Evolutionary conservation across 495 filamentous ascomycete species (phyloP).

Genomic region (Aspergillus incahuasiensis): DNA sequence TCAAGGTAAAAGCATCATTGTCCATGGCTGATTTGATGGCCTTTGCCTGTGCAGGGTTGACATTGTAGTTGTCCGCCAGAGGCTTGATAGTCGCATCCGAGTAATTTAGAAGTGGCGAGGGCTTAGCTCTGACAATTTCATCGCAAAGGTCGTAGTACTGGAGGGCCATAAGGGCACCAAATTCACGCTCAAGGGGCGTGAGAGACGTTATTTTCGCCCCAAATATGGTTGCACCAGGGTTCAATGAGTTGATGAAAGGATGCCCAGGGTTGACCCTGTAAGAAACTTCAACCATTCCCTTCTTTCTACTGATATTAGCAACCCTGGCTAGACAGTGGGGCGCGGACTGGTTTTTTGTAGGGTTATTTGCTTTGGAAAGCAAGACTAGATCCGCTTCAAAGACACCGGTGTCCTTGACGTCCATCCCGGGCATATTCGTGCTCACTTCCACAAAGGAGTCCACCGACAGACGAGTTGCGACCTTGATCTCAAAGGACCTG

Average conservation of each 20-base stretch:
- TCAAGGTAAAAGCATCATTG: constrained; percentile 92
- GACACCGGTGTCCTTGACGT: constrained; percentile 65
- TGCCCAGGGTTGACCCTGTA: constrained; percentile 70
- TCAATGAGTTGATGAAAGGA: constrained; percentile 46
- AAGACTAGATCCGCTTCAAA: constrained; percentile 86
- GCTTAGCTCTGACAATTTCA: constrained; percentile 82
- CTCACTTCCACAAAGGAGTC: constrained; percentile 91
- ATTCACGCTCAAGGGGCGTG: constrained; percentile 90
- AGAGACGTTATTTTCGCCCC: constrained; percentile 81
- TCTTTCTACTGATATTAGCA: constrained; percentile 71
- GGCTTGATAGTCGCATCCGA: constrained; percentile 62
- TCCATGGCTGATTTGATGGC: constrained; percentile 87
- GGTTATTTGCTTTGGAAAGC: constrained; percentile 66
- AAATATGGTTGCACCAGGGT: constrained; percentile 59
- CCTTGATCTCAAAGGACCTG: constrained; percentile 75
- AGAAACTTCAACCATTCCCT: constrained; percentile 72
- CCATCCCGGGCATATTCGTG: constrained; percentile 63
- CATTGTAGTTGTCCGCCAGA: constrained; percentile 66
- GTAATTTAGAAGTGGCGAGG: constrained; percentile 79
- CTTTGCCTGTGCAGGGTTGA: constrained; percentile 88
- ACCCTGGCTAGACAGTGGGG: constrained; percentile 85
- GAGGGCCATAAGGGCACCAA: constrained; percentile 80
- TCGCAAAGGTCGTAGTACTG: constrained; percentile 94
- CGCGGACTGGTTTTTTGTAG: constrained; percentile 54
- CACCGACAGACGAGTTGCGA: constrained; percentile 79